Percentiles rank a stretch among this genome's conserved stretches.
Evolutionary conservation across 768 basidiomycete species (phyloP).

Genomic region (Russula earlei): DNA sequence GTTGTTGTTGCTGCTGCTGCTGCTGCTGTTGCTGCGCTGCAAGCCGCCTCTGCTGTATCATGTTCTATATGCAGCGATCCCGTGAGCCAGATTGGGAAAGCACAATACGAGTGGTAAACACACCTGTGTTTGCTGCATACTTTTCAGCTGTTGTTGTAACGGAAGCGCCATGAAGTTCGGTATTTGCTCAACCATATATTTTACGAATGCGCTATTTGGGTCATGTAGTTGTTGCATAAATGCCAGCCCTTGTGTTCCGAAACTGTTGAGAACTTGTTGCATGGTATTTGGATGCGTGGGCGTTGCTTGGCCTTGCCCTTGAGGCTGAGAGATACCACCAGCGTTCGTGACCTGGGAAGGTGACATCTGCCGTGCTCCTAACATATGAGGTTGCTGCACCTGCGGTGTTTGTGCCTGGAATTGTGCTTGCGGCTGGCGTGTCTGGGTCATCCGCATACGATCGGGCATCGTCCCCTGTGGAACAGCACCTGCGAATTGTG

Average conservation of each 20-base stretch:
- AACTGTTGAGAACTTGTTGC: slow-evolving; percentile 6
- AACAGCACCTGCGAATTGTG: not conserved
- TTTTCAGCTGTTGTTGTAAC: slow-evolving; percentile 10
- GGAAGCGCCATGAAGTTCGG: slow-evolving; percentile 16
- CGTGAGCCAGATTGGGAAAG: not conserved
- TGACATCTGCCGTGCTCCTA: slow-evolving; percentile 15
- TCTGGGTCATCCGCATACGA: slow-evolving; percentile 5
- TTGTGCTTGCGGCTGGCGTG: slow-evolving; percentile 15
- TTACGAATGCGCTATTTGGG: slow-evolving; percentile 17
- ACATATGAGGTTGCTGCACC: not conserved
- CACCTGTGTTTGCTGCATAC: slow-evolving; percentile 18
- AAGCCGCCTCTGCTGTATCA: slow-evolving; percentile 10
- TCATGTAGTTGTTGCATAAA: slow-evolving; percentile 19
- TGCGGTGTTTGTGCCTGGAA: slow-evolving; percentile 6
- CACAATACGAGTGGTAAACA: not conserved
- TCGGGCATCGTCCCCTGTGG: slow-evolving; percentile 4
- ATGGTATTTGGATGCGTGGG: not conserved
- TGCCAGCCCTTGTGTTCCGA: slow-evolving; percentile 10
- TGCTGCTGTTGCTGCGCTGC: slow-evolving; percentile 1
- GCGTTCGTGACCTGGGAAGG: slow-evolving; percentile 6
- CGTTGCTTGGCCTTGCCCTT: slow-evolving; percentile 4
- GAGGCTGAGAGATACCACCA: not conserved
- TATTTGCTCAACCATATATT: slow-evolving; percentile 17
- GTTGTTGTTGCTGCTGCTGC: slow-evolving; percentile 10
- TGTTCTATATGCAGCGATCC: not conserved